Percentiles rank a stretch among this genome's conserved stretches.
Evolutionary conservation across 2,329 filamentous ascomycete genomes (phyloP).

Genomic region (Hirsutella minnesotensis): DNA sequence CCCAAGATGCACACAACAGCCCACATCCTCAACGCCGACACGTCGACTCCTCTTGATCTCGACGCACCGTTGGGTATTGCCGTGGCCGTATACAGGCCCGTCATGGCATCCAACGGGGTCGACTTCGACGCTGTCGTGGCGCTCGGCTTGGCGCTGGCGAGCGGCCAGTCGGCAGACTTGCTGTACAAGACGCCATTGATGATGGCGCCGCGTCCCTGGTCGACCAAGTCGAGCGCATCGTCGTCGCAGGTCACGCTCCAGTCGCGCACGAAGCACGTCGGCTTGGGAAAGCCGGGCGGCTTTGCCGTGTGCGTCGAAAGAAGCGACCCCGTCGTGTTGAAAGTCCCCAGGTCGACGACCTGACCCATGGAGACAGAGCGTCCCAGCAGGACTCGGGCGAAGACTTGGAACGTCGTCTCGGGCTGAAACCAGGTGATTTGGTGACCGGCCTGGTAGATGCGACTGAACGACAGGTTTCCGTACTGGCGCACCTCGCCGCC

Average conservation of each 20-base stretch:
- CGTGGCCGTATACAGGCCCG: slow-evolving; percentile 24
- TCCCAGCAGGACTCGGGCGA: slow-evolving; percentile 46
- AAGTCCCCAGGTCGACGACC: slow-evolving; percentile 36
- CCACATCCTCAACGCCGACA: background rate
- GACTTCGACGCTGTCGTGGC: slow-evolving; percentile 7
- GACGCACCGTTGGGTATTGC: slow-evolving; percentile 12
- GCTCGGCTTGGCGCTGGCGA: slow-evolving; percentile 15
- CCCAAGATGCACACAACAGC: background rate
- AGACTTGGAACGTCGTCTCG: slow-evolving; percentile 45
- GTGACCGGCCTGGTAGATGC: slow-evolving; percentile 56
- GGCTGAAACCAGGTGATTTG: slow-evolving; percentile 51
- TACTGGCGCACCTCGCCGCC: slow-evolving; percentile 66
- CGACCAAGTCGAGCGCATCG: slow-evolving; percentile 32
- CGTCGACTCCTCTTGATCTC: background rate
- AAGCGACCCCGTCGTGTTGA: slow-evolving; percentile 43
- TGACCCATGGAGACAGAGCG: slow-evolving; percentile 44
- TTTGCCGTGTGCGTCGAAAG: slow-evolving; percentile 46
- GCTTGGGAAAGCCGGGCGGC: slow-evolving; percentile 31
- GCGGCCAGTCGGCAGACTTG: slow-evolving; percentile 27
- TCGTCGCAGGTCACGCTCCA: slow-evolving; percentile 38
- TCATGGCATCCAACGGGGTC: slow-evolving; percentile 14
- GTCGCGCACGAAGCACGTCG: slow-evolving; percentile 50
- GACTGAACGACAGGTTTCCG: slow-evolving; percentile 59
- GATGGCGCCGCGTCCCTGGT: slow-evolving; percentile 40
- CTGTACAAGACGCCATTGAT: slow-evolving; percentile 47